These are phyloP conservation scores for Hypoxylon rubiginosum DNA, from an alignment of 2,329 filamentous ascomycete genomes.

Conservation along the genomic window DNA sequence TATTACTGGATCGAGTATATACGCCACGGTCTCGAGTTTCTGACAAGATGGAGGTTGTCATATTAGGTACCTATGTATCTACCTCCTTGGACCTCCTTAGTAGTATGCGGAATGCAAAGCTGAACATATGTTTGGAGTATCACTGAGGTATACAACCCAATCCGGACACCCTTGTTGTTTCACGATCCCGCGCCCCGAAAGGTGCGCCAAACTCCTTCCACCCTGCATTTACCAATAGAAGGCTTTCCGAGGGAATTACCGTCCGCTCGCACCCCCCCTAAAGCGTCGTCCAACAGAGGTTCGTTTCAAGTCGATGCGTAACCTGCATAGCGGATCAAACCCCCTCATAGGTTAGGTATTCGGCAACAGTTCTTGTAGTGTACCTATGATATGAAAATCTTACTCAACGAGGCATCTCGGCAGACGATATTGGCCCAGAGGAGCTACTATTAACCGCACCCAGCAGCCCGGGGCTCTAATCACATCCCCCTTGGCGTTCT, in stretches of 20 bases:
- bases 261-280: slow-evolving; percentile 11
- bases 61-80: not conserved
- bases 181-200: slow-evolving; percentile 31
- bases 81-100: not conserved
- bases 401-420: not conserved
- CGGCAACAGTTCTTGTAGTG: slow-evolving; percentile 2
- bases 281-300: slow-evolving; percentile 12
- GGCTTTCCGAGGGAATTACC: slow-evolving; percentile 15
- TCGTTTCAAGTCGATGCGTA: slow-evolving; percentile 19
- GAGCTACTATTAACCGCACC: slow-evolving; percentile 8
- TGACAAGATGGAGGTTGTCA: slow-evolving; percentile 2
- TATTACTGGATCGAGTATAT: slow-evolving; percentile 5
- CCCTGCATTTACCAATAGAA: slow-evolving; percentile 30
- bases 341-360: slow-evolving; percentile 12
- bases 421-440: slow-evolving; percentile 5
- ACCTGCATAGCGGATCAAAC: slow-evolving; percentile 26
- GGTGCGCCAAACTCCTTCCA: slow-evolving; percentile 36
- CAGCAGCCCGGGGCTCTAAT: slow-evolving; percentile 10
- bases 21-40: slow-evolving; percentile 9
- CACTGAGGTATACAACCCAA: slow-evolving; percentile 11
- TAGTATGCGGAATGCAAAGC: slow-evolving; percentile 24
- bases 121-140: slow-evolving; percentile 20
- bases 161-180: slow-evolving; percentile 35
- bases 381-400: slow-evolving; percentile 12
- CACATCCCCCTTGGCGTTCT: slow-evolving; percentile 7